These are phyloP conservation scores for Brassica nigra DNA, from an alignment of 345 rosid species.

Conservation along the genomic window DNA sequence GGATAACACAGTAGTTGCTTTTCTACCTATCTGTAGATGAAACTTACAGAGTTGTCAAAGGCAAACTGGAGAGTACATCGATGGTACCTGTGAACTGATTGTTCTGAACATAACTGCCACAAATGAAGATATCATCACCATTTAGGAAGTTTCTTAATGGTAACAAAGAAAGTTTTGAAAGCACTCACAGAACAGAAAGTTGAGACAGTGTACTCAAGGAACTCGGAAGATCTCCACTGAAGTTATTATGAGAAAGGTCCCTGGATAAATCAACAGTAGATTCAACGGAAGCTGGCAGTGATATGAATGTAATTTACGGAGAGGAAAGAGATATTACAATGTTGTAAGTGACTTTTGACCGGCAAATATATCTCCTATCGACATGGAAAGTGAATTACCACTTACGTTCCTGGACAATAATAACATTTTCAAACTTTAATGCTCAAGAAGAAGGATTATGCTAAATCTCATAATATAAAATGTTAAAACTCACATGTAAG, in stretches of 20 bases:
- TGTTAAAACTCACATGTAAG: constrained; percentile 67
- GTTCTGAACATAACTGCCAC: constrained; percentile 82
- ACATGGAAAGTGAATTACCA: constrained; percentile 67
- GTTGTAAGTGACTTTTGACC: constrained; percentile 56
- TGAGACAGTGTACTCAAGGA: constrained; percentile 71
- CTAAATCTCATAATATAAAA: constrained; percentile 20
- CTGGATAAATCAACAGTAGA: constrained; percentile 41
- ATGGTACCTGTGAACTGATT: constrained; percentile 87
- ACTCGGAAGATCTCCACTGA: constrained; percentile 84
- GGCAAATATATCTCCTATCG: constrained; percentile 71
- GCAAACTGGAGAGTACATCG: constrained; percentile 59
- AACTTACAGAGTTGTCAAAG: constrained; percentile 84
- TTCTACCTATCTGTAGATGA: neutral
- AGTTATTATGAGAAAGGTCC: constrained; percentile 93
- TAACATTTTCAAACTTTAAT: neutral
- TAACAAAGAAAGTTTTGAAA: constrained; percentile 19
- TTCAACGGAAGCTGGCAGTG: constrained; percentile 16
- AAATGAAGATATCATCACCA: constrained; percentile 35
- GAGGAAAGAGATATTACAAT: constrained; percentile 58
- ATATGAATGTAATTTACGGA: neutral
- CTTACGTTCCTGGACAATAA: constrained; percentile 57
- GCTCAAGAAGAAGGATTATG: neutral
- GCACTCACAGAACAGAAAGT: constrained; percentile 78
- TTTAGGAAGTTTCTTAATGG: neutral
- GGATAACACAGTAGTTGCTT: neutral